phyloP scores from a whole-genome alignment of 2,329 filamentous ascomycete species.

The Ceratocystiopsis sp. region DNA sequence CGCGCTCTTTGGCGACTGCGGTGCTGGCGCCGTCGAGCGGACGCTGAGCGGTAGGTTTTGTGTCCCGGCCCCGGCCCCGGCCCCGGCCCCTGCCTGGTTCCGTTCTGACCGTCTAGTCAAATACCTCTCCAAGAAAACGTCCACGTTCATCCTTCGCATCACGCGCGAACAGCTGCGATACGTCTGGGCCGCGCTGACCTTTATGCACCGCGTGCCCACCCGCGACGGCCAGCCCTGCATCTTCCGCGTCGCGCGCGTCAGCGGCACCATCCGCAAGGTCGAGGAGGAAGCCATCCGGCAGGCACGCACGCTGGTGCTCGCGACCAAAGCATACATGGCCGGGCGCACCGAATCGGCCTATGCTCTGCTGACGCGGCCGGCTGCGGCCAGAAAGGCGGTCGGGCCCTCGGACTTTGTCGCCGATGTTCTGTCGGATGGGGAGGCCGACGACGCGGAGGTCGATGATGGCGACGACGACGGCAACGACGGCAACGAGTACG shows the following conservation, averaged over 20 bases:
- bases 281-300: conserved; percentile 78
- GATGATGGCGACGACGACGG: conserved; percentile 12
- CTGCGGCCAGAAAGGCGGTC: conserved; percentile 14
- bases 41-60: conserved; percentile 44
- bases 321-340: conserved; percentile 37
- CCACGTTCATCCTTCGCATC: conserved; percentile 79
- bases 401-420: conserved; percentile 20
- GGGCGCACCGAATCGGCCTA: conserved; percentile 17
- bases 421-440: conserved; percentile 27
- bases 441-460: conserved; percentile 28
- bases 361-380: conserved; percentile 14
- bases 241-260: conserved; percentile 71
- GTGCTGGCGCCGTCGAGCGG: conserved; percentile 54
- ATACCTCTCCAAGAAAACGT: conserved; percentile 83
- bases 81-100: not conserved
- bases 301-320: conserved; percentile 54
- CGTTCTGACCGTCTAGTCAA: conserved; percentile 43
- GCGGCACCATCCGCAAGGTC: conserved; percentile 80
- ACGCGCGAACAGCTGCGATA: conserved; percentile 69
- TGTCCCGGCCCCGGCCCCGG: not conserved
- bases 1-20: conserved; percentile 75
- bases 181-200: conserved; percentile 77
- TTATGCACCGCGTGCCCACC: conserved; percentile 53
- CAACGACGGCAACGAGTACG: not conserved
- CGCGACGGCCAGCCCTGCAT: conserved; percentile 49